Evolutionary conservation across 2,329 filamentous ascomycete species (phyloP), one percentile per base, ranked within the genome.

Genomic region (Cryoendolithus antarcticus): DNA sequence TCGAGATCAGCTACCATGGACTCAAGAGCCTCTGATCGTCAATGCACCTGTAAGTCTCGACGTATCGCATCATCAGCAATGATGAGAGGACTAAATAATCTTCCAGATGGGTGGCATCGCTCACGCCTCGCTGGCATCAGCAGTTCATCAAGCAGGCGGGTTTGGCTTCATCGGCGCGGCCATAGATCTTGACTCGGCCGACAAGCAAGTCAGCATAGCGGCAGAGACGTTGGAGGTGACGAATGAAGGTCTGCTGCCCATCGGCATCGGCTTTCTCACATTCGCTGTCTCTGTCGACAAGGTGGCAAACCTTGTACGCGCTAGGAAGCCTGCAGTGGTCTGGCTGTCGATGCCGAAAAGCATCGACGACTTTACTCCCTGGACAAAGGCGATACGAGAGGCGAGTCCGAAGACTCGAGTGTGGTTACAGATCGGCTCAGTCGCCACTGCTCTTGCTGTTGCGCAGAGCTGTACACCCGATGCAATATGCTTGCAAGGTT

Each of bases 341-440:
- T 83, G 79, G 79, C 66, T 83, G 32, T 82, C 82, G 50, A 78
- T 77, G 3, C 75, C 77, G 2, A 59, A 63, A 5, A 54, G 64
- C 12, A 53, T 61, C 19, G 60, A 62, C 10, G 56, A 54, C 30
- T 53, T 60, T 41, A 41, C 40, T 11, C 53, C 37, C 33, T 64
- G 54, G 59, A 52, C 53, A n/a, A 43, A 39, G 28, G 49, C 52
- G 12, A 52, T 50, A 5, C 52, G 62, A 13, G 34, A 44, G 4
- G 57, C 46, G n/a, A 59, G 58, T 51, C 32, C 62, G 21, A 51
- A 39, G 24, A 72, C 46, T 11, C 63, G 65, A 43, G 65, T 77
- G 4, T 75, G 77, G 55, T 64, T 79, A 1, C 77, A 81, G 52
- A 65, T 79, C 8, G 77, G 77, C 27, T 77, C 70, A 28, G 71